Evolutionary conservation across 2,329 filamentous ascomycete species (phyloP).

Genomic region (Xylaria sp.): DNA sequence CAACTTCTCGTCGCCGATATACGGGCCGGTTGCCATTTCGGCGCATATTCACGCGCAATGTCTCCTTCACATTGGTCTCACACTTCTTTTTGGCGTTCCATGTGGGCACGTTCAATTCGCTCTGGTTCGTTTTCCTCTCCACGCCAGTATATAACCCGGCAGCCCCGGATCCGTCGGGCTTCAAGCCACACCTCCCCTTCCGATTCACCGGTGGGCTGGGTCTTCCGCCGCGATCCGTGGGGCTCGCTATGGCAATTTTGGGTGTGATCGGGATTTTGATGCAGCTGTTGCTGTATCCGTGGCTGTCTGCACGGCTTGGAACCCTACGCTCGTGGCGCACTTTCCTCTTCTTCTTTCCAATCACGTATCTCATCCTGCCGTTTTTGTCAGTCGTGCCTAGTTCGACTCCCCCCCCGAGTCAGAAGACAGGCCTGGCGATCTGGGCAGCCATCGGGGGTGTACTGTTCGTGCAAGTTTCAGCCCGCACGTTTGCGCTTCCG

Average conservation of each 20-base stretch:
- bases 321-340: conserved; percentile 73
- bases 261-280: conserved; percentile 79
- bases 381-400: conserved; percentile 74
- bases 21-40: conserved; percentile 62
- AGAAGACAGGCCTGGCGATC: conserved; percentile 64
- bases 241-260: conserved; percentile 80
- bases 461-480: conserved; percentile 71
- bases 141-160: conserved; percentile 68
- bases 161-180: conserved; percentile 47
- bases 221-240: conserved; percentile 75
- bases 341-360: conserved; percentile 76
- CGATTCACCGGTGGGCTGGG: conserved; percentile 79
- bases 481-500: conserved; percentile 69
- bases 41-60: conserved; percentile 65
- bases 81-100: conserved; percentile 78
- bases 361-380: conserved; percentile 75
- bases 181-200: conserved; percentile 60
- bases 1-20: conserved; percentile 51
- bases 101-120: conserved; percentile 78
- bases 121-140: conserved; percentile 81
- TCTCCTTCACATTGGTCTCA: conserved; percentile 65
- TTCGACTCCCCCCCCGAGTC: conserved; percentile 58
- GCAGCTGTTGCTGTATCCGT: conserved; percentile 77
- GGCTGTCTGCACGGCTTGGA: conserved; percentile 72
- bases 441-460: conserved; percentile 74